Evolutionary conservation across 306 rosid genomes (phyloP), one percentile per base, ranked within the genome.

Genomic region (Carpinus viminea): DNA sequence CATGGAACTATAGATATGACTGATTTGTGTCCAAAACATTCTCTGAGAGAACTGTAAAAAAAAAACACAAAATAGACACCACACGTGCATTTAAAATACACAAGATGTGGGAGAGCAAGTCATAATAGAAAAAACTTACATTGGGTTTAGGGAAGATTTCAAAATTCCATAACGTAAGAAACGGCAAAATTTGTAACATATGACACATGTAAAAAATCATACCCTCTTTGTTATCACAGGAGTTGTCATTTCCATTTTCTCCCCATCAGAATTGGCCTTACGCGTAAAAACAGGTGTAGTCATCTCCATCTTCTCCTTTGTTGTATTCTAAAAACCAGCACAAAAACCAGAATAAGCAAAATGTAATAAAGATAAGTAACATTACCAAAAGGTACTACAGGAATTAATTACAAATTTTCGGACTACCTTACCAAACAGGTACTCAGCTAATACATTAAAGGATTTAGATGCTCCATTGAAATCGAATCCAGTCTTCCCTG

Each of bases 391-490:
- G 69, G 24, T 48, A 81, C 54, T 18, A 45, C 31, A 45, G 31
- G 9, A 78, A 79, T 46, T 9, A 59, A 60, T 64, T 5, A 48
- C 73, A 59, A 60, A 78, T 77, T 72, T 18, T 72, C 79, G 70
- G 57, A 87, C 79, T 87, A 95, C 98, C 98, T 95, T 91, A 84
- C 98, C 98, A 72, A 95, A 95, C 78, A 92, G 98, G 89, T 92
- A 95, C 78, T 59, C 98, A 2, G 98, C 98, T 76, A 91, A 85
- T 80, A 85, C 90, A 85, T 95, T 95, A 78, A 95, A 95, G 79
- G 98, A 92, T 59, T 54, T 89, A 59, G 98, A 92, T 50, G 93
- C 85, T 34, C 98, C 91, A 13, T 73, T 76, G 81, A 92, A 92
- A 84, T 92, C 93, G 80, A 92, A 91, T 71, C 98, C 98, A 75